Evolutionary conservation across 1,139 yeast genomes (phyloP), one percentile per base, ranked within the genome.

Genomic region (Suhomyces chickasaworum): DNA sequence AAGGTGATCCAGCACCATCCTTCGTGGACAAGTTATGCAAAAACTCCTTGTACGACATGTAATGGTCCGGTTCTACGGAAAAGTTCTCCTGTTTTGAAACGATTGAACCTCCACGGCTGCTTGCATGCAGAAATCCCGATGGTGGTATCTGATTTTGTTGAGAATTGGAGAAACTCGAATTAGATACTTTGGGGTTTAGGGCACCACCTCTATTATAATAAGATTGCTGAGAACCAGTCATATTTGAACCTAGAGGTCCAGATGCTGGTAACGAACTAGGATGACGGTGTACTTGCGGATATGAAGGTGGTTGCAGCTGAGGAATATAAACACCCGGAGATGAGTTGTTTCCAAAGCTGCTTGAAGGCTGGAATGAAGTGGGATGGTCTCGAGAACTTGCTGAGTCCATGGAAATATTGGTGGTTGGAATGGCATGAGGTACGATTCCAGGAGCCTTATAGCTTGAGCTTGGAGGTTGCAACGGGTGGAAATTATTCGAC

Each of bases 21-120:
- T 64, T 64, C 10, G 51, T 33, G 12, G 65, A 59, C 44, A 73
- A 61, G 42, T 66, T 63, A n/a, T 61, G 60, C 44, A 72, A 66
- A 49, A 70, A 75, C 51, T 75, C 79, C 21, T 60, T 60, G 52
- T 75, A 75, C 10, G 77, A 61, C 77, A 73, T 72, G 51, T 74
- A 74, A 53, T 73, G 77, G 47, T 74, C 79, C 2, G 78, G 75
- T 44, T 68, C 73, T 12, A 38, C 41, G 3, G 48, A 27, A 9
- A 35, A 29, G 27, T n/a, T 15, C 4, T 40, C 39, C n/a, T 40
- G 41, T 12, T 34, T 29, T 13, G 37, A 30, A 34, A 27, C 34
- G 13, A 18, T 16, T 9, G 40, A 37, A 18, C 33, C 33, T 4
- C 33, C 33, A 12, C 30, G 33, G 9, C 34, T 18, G 33, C n/a